A percentile compares a stretch with the other conserved stretches of the same genome.
phyloP scores from a whole-genome alignment of 2,329 filamentous ascomycete species.

The Lecanicillium sp. region DNA sequence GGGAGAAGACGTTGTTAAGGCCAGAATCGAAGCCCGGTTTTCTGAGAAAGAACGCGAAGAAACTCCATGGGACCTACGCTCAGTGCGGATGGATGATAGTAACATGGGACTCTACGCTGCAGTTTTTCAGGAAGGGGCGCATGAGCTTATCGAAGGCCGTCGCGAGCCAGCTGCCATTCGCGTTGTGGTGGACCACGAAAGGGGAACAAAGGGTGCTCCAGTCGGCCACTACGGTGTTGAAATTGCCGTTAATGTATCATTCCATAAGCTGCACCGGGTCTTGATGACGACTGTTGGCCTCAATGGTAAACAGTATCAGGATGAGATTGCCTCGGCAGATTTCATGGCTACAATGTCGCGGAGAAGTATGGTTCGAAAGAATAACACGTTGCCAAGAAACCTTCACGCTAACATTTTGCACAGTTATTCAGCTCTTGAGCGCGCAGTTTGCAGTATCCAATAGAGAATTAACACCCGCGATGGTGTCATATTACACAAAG shows the following conservation, averaged over 20 bases:
- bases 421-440: slow-evolving; percentile 66
- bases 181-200: slow-evolving; percentile 63
- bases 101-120: slow-evolving; percentile 55
- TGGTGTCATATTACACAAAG: slow-evolving; percentile 72
- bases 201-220: slow-evolving; percentile 56
- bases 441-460: slow-evolving; percentile 63
- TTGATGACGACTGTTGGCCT: slow-evolving; percentile 50
- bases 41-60: slow-evolving; percentile 76
- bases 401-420: slow-evolving; percentile 22
- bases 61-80: slow-evolving; percentile 71
- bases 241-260: slow-evolving; percentile 56
- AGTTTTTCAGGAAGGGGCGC: slow-evolving; percentile 62
- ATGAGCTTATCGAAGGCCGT: slow-evolving; percentile 54
- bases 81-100: slow-evolving; percentile 53
- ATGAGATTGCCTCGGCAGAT: slow-evolving; percentile 64
- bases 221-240: slow-evolving; percentile 63
- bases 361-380: slow-evolving; percentile 45
- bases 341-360: slow-evolving; percentile 69
- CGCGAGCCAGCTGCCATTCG: slow-evolving; percentile 61
- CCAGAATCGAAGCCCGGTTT: slow-evolving; percentile 77
- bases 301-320: slow-evolving; percentile 62
- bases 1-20: slow-evolving; percentile 80
- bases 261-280: slow-evolving; percentile 41
- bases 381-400: neutral
- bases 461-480: slow-evolving; percentile 51